Conservation (phyloP, 225 moss, liverwort and hornwort genomes). For the Asterella californica region DNA sequence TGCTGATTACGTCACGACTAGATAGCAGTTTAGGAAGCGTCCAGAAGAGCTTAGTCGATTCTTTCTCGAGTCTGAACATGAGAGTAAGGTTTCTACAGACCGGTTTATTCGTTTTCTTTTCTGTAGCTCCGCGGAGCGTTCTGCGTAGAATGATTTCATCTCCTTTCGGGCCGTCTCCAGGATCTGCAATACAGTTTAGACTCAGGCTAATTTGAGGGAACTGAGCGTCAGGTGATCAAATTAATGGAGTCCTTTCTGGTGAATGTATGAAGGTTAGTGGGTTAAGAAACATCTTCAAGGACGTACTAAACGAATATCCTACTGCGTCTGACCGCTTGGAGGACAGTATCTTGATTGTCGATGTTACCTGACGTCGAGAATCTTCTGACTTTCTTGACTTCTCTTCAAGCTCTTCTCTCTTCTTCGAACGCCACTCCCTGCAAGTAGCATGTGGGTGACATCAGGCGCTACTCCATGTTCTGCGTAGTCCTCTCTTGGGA, state of each 20-base stretch:
- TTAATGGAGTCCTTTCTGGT: background rate
- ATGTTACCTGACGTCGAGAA: background rate
- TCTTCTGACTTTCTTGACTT: conserved; percentile 8
- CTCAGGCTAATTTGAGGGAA: background rate
- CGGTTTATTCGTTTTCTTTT: conserved; percentile 5
- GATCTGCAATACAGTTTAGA: background rate
- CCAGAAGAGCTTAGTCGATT: background rate
- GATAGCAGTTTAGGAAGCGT: too few species aligned
- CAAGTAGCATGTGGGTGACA: background rate
- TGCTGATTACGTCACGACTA: too few species aligned
- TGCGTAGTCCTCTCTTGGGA: background rate
- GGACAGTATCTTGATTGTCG: background rate
- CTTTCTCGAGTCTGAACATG: background rate
- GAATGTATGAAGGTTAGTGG: background rate
- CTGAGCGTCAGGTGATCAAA: background rate
- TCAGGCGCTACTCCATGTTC: background rate
- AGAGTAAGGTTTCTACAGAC: background rate
- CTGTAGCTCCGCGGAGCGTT: conserved; percentile 15
- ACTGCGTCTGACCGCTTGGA: background rate
- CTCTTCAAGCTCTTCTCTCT: conserved; percentile 12
- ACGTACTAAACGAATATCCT: background rate
- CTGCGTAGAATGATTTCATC: conserved; percentile 4
- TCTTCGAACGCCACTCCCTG: conserved; percentile 15
- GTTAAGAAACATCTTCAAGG: background rate
- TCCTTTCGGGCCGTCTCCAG: conserved; percentile 7